These are phyloP conservation scores for Mycena haematopus DNA, from an alignment of 768 basidiomycete species.

Conservation along the genomic window DNA sequence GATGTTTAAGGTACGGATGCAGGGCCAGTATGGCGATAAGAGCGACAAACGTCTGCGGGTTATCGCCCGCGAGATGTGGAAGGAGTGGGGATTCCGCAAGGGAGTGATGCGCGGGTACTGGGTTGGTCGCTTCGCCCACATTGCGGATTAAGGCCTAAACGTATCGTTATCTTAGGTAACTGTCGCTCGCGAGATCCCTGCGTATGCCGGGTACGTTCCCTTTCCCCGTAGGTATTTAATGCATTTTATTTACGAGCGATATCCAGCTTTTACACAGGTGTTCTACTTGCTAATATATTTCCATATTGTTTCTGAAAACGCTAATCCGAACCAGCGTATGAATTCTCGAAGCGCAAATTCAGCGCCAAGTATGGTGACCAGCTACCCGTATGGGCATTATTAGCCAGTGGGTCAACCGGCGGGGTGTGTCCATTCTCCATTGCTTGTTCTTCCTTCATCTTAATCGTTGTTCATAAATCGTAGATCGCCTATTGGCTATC, in stretches of 20 bases:
- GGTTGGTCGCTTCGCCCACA: conserved; percentile 50
- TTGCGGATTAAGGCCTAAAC: not conserved
- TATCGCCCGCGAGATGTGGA: conserved; percentile 85
- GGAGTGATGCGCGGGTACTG: conserved; percentile 98
- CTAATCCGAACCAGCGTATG: conserved; percentile 64
- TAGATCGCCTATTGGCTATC: conserved; percentile 93
- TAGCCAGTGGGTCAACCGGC: conserved; percentile 84
- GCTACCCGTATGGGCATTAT: conserved; percentile 84
- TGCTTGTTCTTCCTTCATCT: not conserved
- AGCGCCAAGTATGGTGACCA: conserved; percentile 59
- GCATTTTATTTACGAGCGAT: not conserved
- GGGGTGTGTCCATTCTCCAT: conserved; percentile 60
- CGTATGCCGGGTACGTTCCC: conserved; percentile 80
- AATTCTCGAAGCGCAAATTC: conserved; percentile 86
- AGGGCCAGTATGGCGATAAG: conserved; percentile 87
- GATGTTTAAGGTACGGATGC: conserved; percentile 99
- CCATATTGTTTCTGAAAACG: not conserved
- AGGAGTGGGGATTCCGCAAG: conserved; percentile 80
- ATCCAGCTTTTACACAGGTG: conserved; percentile 73
- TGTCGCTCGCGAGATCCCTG: conserved; percentile 91
- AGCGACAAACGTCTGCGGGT: conserved; percentile 79
- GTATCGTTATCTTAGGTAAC: conserved; percentile 60
- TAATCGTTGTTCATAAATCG: conserved; percentile 7
- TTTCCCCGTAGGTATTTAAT: not conserved
- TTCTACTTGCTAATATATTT: not conserved